Conservation (phyloP, 345 rosid species). For the Rubroshorea leprosula region DNA sequence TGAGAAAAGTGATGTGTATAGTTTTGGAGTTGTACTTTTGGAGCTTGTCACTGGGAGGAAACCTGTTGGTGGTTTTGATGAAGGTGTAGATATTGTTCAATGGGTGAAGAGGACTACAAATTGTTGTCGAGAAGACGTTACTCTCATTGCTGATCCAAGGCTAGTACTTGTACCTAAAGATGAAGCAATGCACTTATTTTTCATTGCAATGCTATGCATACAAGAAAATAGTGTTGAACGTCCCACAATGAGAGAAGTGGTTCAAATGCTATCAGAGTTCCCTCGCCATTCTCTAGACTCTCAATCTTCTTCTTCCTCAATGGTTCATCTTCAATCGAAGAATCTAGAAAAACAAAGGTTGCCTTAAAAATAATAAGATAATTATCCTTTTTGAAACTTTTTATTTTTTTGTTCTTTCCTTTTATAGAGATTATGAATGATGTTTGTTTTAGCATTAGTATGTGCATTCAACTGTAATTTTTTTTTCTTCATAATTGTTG, state of each 20-base stretch:
- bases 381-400: no score
- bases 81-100: conserved; percentile 62
- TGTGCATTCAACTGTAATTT: no score
- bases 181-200: conserved; percentile 52
- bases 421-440: no score
- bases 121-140: conserved; percentile 35
- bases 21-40: conserved; percentile 57
- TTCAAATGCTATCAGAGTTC: conserved; percentile 59
- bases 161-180: conserved; percentile 35
- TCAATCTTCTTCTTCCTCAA: conserved; percentile 2
- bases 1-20: conserved; percentile 70
- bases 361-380: no score
- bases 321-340: neutral
- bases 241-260: conserved; percentile 69
- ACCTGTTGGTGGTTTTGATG: conserved; percentile 59
- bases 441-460: no score
- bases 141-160: conserved; percentile 38
- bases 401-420: neutral
- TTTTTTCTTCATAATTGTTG: no score
- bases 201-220: conserved; percentile 54
- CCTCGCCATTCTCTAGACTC: conserved; percentile 17
- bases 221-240: conserved; percentile 63
- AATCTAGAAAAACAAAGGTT: no score
- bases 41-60: conserved; percentile 55
- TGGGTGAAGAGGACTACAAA: conserved; percentile 41